Percentiles rank a stretch among this genome's conserved stretches.
phyloP scores from a whole-genome alignment of 345 rosid species.

The Nephelium lappaceum region DNA sequence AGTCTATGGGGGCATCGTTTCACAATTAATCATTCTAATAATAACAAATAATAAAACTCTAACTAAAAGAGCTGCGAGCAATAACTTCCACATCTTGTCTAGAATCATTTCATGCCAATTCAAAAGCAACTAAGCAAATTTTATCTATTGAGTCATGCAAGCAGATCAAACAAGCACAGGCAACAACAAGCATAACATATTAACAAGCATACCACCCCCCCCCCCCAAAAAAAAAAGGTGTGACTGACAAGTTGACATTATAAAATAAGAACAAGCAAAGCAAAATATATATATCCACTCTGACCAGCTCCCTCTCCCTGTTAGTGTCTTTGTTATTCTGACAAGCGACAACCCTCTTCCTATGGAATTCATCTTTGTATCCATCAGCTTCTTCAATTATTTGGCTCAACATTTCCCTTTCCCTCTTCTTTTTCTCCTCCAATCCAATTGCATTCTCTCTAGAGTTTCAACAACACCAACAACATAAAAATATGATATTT shows the following conservation, averaged over 20 bases:
- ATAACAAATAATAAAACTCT: not conserved
- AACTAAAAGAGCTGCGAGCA: not conserved
- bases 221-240: not conserved
- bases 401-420: constrained; percentile 57
- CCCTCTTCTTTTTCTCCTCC: constrained; percentile 85
- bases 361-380: constrained; percentile 61
- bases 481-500: not conserved
- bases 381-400: constrained; percentile 68
- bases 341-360: constrained; percentile 54
- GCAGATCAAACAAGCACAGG: not conserved
- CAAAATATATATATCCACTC: not conserved
- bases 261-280: not conserved
- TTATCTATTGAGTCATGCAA: not conserved
- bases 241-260: not conserved
- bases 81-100: not conserved
- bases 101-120: not conserved
- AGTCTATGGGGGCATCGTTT: too few relatives aligned
- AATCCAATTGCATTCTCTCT: constrained; percentile 65
- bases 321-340: constrained; percentile 61
- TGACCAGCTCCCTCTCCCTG: constrained; percentile 83
- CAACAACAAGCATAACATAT: not conserved
- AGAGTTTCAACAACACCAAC: constrained; percentile 10
- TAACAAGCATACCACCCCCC: not conserved
- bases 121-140: not conserved
- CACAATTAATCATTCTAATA: not conserved